A percentile compares a stretch with the other conserved stretches of the same genome.
Evolutionary conservation across 306 rosid genomes (phyloP).

Genomic region (Cucumis sativus): Cucumber_9930_V3 NC_026659.2:24731001-24731500

Average conservation of each 20-base stretch:
- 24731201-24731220: constrained; percentile 72
- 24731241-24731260: constrained; percentile 62
- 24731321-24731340: constrained; percentile 65
- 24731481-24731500: not conserved
- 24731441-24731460: not conserved
- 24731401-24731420: not conserved
- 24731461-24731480: not conserved
- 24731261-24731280: constrained; percentile 65
- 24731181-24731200: constrained; percentile 49
- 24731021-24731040: not conserved
- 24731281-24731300: constrained; percentile 57
- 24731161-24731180: constrained; percentile 68
- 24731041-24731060: not conserved
- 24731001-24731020: constrained; percentile 24
- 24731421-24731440: not conserved
- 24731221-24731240: constrained; percentile 56
- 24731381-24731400: not conserved
- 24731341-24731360: constrained; percentile 75
- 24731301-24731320: constrained; percentile 68
- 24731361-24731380: constrained; percentile 32
- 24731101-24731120: not conserved
- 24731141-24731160: constrained; percentile 31
- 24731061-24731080: not conserved
- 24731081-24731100: not conserved
- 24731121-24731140: not conserved